phyloP scores from a whole-genome alignment of 2,329 filamentous ascomycete genomes.

The Leptoxyphium fumago region DNA sequence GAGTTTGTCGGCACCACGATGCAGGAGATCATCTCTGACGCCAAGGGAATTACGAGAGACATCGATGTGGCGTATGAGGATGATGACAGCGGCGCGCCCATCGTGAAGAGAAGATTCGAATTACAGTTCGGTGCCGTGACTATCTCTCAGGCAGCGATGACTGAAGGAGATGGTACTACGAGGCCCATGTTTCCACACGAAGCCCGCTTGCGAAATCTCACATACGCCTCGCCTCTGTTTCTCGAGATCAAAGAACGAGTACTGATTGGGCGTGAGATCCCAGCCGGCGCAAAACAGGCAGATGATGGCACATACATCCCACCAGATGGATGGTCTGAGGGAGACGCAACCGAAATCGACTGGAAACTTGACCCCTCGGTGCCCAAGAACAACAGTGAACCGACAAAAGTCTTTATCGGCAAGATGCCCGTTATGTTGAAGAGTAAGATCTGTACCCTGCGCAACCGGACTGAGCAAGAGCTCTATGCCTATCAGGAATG shows the following conservation, averaged over 20 bases:
- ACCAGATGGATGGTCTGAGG: constrained; percentile 25
- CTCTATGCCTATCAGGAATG: constrained; percentile 91
- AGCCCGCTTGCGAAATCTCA: constrained; percentile 86
- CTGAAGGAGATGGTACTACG: constrained; percentile 81
- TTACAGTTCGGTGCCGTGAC: constrained; percentile 86
- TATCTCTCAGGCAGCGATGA: constrained; percentile 78
- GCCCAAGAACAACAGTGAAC: constrained; percentile 23
- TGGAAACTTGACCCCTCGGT: constrained; percentile 28
- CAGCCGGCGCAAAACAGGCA: constrained; percentile 45
- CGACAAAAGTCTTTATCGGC: constrained; percentile 62
- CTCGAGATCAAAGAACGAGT: constrained; percentile 77
- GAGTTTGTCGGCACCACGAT: constrained; percentile 91
- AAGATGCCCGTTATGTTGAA: constrained; percentile 97
- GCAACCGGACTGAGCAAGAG: constrained; percentile 67
- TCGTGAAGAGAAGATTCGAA: constrained; percentile 82
- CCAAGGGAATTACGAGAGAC: constrained; percentile 81
- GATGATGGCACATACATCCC: constrained; percentile 43
- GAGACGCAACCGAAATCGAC: constrained; percentile 29
- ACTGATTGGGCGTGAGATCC: constrained; percentile 64
- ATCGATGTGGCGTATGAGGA: constrained; percentile 68
- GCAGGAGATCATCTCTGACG: constrained; percentile 86
- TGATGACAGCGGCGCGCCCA: constrained; percentile 52
- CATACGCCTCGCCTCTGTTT: constrained; percentile 84
- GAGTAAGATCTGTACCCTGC: constrained; percentile 85
- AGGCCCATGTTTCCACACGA: constrained; percentile 83